Evolutionary conservation across 2,329 filamentous ascomycete genomes (phyloP), one percentile per base, ranked within the genome.

Genomic region (Xylaria sp.): DNA sequence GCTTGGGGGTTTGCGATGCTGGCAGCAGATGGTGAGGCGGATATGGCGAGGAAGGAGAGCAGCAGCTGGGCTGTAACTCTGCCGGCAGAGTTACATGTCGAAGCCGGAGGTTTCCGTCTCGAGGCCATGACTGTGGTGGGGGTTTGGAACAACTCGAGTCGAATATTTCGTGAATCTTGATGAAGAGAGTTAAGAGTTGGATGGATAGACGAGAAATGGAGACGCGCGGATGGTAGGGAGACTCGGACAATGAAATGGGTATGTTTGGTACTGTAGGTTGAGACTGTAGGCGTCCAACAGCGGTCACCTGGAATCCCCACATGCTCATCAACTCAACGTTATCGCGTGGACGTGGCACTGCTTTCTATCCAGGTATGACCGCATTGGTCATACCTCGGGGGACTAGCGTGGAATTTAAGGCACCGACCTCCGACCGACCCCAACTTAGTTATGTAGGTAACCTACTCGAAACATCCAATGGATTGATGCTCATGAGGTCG

Each of bases 41-140:
- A 77, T 64, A 86, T 72, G 62, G 86, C 84, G 48, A 91, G 80
- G 72, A 90, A 85, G 20, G 86, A 87, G 58, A 91, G 73, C 54
- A 91, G 74, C 44, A 88, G 71, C 40, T 78, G 77, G 49, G 85
- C 81, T 13, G 87, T 87, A 62, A 88, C 81, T 74, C 81, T 82
- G 72, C 80, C 80, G 50, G 82, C 76, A 65, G 87, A 89, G 62
- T 70, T 74, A 74, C 81, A 84, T 62, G 65, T 63, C 26, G 65
- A 63, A 43, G 54, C 49, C 8, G 58, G 56, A 47, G 57, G 61
- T 61, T 62, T 64, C 48, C 63, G 64, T 56, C 62, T 67, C 41
- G 58, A 49, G 52, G 54, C 61, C 66, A 69, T 70, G 46, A 46
- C 57, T 56, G 29, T 42, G 48, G 42, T 47, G 39, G 13, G 22